phyloP scores from a whole-genome alignment of 352 stramenopile species.

The Globisporangium iwayamae region DNA sequence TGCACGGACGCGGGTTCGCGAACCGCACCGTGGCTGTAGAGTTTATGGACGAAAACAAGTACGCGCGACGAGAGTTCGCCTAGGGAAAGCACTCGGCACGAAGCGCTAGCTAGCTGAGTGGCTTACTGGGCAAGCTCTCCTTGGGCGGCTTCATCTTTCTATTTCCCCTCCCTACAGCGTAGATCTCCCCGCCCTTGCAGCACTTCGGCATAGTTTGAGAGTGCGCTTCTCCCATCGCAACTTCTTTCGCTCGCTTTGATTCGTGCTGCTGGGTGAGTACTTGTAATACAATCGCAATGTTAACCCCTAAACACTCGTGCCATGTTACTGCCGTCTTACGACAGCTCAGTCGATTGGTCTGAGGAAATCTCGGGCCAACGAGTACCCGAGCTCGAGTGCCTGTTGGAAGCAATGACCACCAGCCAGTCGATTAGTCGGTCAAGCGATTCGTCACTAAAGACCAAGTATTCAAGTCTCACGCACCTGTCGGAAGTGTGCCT shows the following conservation, averaged over 20 bases:
- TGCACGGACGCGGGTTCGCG: constrained; percentile 92
- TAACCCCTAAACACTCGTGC: constrained; percentile 2
- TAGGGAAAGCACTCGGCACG: constrained; percentile 14
- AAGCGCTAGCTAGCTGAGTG: background rate
- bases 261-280: constrained; percentile 1
- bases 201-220: background rate
- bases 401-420: constrained; percentile 2
- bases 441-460: background rate
- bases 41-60: constrained; percentile 89
- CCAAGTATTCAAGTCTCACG: constrained; percentile 1
- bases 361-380: constrained; percentile 53
- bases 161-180: background rate
- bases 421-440: background rate
- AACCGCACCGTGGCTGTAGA: constrained; percentile 88
- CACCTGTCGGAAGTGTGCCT: constrained; percentile 56
- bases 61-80: constrained; percentile 70
- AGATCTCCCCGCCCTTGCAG: background rate
- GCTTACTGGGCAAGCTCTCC: background rate
- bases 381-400: constrained; percentile 55
- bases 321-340: background rate
- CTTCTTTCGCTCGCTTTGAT: background rate
- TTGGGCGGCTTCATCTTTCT: background rate
- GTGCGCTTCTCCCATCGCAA: background rate
- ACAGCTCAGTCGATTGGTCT: constrained; percentile 13
- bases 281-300: constrained; percentile 15